Base-by-base conservation (phyloP, 2,329 filamentous ascomycete species). In the Teratosphaeria gauchensis region DNA sequence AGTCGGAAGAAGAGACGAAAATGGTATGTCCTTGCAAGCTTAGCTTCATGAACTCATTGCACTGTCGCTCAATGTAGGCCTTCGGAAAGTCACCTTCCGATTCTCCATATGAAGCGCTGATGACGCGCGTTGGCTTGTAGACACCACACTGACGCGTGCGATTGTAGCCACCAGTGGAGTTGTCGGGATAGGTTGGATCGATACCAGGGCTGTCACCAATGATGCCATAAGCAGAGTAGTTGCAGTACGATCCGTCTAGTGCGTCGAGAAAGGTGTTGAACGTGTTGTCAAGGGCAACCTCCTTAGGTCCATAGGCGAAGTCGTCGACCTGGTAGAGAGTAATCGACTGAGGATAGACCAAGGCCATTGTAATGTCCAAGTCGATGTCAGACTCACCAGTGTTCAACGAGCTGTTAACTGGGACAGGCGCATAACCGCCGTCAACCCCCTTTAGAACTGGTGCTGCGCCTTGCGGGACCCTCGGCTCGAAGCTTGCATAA, bases 31-130 rank as follows among this genome's bases (percentile, higher is more conserved):
- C 77, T 53, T 77, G 76, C 56, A 75, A 71, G 21, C 75, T 77
- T n/a, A 79, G 73, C 60, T 79, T 78, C 56, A 76, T 72, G 65
- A 69, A 76, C 7, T 53, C 71, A 35, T 71, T 71, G 61, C 71
- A 74, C 59, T 74, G 72, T 1, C 72, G 66, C 61, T 77, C 72
- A 59, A 80, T 76, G 69, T 84, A 84, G 61, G 70, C 71, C 4
- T 74, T 67, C 0, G 82, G 81, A 30, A 83, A 72, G 28, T 78
- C 77, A 2, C 70, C 69, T 68, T 84, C 81, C 31, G 76, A 73
- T 52, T 78, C 79, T 53, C 79, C 79, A 67, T 84, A 84, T 4
- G 80, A 82, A 63, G 83, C 78, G 32, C 77, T 79, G 59, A 84
- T 76, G 2, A 82, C 80, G 57, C 80, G 79, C 5, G 80, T 57